phyloP scores from a whole-genome alignment of 2,329 filamentous ascomycete species.

The Phyllosticta citrichinensis region DNA sequence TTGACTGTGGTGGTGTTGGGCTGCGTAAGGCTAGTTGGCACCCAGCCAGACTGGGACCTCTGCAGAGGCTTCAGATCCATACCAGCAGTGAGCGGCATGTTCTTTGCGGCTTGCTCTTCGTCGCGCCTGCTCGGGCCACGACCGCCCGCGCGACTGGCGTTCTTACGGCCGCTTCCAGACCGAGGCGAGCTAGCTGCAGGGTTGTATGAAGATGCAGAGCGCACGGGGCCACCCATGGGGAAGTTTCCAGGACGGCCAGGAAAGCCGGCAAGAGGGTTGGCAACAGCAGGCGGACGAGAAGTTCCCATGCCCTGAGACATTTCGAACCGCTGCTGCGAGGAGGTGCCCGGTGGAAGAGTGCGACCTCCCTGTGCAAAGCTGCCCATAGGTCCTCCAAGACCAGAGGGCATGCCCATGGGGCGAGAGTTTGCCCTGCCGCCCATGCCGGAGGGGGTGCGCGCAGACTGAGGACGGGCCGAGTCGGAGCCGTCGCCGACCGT shows the following conservation, averaged over 20 bases:
- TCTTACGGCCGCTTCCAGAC: conserved; percentile 53
- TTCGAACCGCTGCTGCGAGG: conserved; percentile 62
- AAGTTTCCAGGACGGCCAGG: conserved; percentile 46
- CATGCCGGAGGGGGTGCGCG: conserved; percentile 41
- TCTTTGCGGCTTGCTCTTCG: conserved; percentile 61
- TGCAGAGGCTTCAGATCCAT: conserved; percentile 72
- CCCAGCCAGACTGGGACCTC: conserved; percentile 72
- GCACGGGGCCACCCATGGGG: conserved; percentile 58
- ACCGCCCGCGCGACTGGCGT: conserved; percentile 40
- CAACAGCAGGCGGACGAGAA: conserved; percentile 22
- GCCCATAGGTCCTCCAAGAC: conserved; percentile 49
- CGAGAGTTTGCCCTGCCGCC: conserved; percentile 37
- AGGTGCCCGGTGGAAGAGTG: conserved; percentile 64
- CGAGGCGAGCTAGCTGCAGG: conserved; percentile 59
- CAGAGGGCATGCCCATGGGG: conserved; percentile 11
- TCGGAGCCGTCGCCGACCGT: conserved; percentile 69
- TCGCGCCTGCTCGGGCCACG: conserved; percentile 44
- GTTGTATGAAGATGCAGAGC: conserved; percentile 50
- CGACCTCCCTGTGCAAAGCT: conserved; percentile 47
- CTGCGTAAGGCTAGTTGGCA: conserved; percentile 61
- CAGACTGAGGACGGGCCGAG: conserved; percentile 55
- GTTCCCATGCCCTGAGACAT: conserved; percentile 15
- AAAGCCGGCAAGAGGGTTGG: conserved; percentile 50
- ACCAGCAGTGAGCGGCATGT: conserved; percentile 83
- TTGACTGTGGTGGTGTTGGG: conserved; percentile 32